phyloP scores from a whole-genome alignment of 192 early-diverging fungal genomes.

The Backusella mclennaniae region DNA sequence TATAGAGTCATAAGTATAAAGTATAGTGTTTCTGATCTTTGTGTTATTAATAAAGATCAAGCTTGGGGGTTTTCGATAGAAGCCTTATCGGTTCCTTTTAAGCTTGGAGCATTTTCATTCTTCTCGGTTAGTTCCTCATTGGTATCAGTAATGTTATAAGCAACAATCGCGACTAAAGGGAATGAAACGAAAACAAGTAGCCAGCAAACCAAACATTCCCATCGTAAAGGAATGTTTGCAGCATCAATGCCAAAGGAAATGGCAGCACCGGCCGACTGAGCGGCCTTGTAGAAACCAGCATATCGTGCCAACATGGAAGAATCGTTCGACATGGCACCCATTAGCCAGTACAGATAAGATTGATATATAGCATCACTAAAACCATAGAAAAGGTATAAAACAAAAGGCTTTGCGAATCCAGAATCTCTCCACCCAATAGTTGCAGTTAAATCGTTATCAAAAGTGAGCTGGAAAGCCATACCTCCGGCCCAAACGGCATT shows the following conservation, averaged over 20 bases:
- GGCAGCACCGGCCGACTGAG: conserved; percentile 77
- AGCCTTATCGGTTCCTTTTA: neutral
- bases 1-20: neutral
- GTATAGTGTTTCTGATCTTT: neutral
- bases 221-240: conserved; percentile 20
- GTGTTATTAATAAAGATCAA: neutral
- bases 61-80: neutral
- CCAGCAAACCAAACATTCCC: conserved; percentile 52
- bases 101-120: neutral
- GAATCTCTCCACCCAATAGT: conserved; percentile 50
- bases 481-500: conserved; percentile 32
- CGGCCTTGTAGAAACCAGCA: conserved; percentile 86
- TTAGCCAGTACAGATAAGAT: conserved; percentile 49
- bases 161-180: conserved; percentile 46
- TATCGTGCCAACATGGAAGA: conserved; percentile 65
- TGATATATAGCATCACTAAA: conserved; percentile 81
- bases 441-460: conserved; percentile 33
- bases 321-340: conserved; percentile 43
- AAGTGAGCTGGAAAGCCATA: conserved; percentile 31
- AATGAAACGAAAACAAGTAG: conserved; percentile 50
- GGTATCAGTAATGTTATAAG: conserved; percentile 47
- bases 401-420: conserved; percentile 32
- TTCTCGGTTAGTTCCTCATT: neutral
- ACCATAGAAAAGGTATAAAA: conserved; percentile 76
- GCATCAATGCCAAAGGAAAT: conserved; percentile 77